A percentile compares a stretch with the other conserved stretches of the same genome.
Conservation (phyloP, 768 basidiomycete species). For the Boletus subparvulus region DNA sequence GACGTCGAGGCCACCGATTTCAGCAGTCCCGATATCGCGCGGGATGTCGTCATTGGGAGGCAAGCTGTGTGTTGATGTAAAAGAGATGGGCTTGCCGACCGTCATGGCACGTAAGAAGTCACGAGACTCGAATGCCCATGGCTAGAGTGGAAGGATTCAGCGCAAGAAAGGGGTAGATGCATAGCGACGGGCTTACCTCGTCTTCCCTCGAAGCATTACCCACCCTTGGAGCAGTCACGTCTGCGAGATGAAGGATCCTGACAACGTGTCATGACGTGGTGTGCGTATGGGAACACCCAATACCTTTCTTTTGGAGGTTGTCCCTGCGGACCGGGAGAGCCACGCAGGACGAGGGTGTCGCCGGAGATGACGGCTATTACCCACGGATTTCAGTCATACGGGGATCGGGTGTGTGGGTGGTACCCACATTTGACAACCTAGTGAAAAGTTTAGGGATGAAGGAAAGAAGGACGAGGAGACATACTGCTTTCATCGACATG, state of each 20-base stretch:
- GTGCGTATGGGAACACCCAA: constrained; percentile 12
- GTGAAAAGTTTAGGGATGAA: background rate
- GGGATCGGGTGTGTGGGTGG: background rate
- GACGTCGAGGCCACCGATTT: constrained; percentile 71
- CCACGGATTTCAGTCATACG: constrained; percentile 20
- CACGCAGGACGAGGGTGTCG: constrained; percentile 84
- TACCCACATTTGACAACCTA: constrained; percentile 63
- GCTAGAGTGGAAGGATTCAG: constrained; percentile 41
- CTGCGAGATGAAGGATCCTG: constrained; percentile 88
- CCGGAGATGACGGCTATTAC: constrained; percentile 81
- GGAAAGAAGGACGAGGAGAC: constrained; percentile 23
- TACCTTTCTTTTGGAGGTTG: constrained; percentile 90
- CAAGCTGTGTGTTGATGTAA: constrained; percentile 78
- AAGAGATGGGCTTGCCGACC: constrained; percentile 90
- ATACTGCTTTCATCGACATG: constrained; percentile 79
- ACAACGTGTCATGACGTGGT: constrained; percentile 5
- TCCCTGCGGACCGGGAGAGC: constrained; percentile 72
- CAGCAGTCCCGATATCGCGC: constrained; percentile 78
- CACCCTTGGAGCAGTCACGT: constrained; percentile 79
- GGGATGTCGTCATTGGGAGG: constrained; percentile 71
- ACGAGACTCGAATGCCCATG: constrained; percentile 90
- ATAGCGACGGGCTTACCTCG: constrained; percentile 54
- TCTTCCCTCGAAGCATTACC: constrained; percentile 84
- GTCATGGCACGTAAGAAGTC: constrained; percentile 84
- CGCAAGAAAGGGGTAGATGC: background rate